These are phyloP conservation scores for Fraxinus greggii DNA, from an alignment of 305 asterid genomes.

Conservation along the genomic window DNA sequence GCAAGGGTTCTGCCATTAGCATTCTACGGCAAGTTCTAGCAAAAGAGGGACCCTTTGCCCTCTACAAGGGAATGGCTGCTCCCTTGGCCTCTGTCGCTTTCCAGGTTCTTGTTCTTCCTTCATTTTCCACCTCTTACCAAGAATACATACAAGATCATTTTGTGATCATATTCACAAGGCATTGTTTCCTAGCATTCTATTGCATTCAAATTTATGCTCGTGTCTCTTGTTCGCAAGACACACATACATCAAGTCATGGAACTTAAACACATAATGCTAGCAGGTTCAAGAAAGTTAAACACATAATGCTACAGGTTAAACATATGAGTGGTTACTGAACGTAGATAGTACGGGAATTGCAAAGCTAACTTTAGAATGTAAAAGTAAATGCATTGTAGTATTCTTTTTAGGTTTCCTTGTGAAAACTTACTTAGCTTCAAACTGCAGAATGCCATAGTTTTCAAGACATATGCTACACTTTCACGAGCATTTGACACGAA, in stretches of 20 bases:
- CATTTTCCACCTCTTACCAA: not conserved
- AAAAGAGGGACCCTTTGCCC: constrained; percentile 58
- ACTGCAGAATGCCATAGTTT: constrained; percentile 74
- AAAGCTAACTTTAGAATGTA: not conserved
- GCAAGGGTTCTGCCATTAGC: constrained; percentile 47
- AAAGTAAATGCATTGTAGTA: not conserved
- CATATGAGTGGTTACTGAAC: not conserved
- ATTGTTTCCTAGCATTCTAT: not conserved
- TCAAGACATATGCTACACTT: constrained; percentile 59
- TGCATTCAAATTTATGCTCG: not conserved
- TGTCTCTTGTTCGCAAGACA: not conserved
- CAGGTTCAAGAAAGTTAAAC: not conserved
- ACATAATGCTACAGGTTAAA: not conserved
- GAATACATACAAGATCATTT: not conserved
- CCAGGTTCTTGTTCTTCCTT: constrained; percentile 41
- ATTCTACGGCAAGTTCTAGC: constrained; percentile 53
- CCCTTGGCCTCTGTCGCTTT: constrained; percentile 73
- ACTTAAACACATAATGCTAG: not conserved
- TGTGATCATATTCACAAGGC: not conserved
- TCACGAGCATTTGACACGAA: constrained; percentile 49
- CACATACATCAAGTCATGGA: not conserved
- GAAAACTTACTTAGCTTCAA: constrained; percentile 7
- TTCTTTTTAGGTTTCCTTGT: not conserved
- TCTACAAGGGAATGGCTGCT: constrained; percentile 83
- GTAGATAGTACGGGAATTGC: not conserved